Evolutionary conservation across 1,284 basidiomycete genomes (phyloP), one percentile per base, ranked within the genome.

Genomic region (Somion occarium): DNA sequence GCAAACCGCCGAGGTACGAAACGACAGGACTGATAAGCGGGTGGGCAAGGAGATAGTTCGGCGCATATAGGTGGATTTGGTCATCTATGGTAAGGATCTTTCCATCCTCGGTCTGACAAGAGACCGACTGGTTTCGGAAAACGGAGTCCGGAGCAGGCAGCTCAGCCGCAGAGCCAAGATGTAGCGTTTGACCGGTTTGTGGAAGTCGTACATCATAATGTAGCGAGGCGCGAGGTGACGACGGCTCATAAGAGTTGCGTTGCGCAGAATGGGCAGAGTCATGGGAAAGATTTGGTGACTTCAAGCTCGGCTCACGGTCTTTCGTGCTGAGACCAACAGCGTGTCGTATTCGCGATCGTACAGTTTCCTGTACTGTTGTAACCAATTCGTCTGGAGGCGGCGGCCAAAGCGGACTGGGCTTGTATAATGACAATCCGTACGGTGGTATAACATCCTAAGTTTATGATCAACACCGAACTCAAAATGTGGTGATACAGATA

Each of bases 331-430:
- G 23, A 43, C 24, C 19, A 43, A 43, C 42, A 1, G 78, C 78
- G 46, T 86, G 77, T 24, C 78, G 82, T 49, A 93, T 79, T 46
- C 80, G 80, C 24, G 68, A 69, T 15, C 83, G 77, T 48, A 94
- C 70, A 1, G 76, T 74, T 9, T 75, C 73, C 55, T 85, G 88
- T 15, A 93, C 82, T 38, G 69, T 69, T 19, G 64, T 70, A 5
- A 85, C 85, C 27, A 91, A 67, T 48, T 88, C 87, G 20, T 87
- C 80, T 1, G 89, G 75, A 0, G 94, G 93, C 1, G 93, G 93
- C 1, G 94, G 94, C 94, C 94, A 98, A 5, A 97, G 72, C 1
- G 85, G 80, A 44, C 89, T 93, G 0, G 93, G 93, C 64, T 93
- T 94, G 70, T 93, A 83, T 44, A 84, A 69, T 2, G 82, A 85